Evolutionary conservation across 805 yeast genomes (phyloP).

Genomic region (Yamadazyma endophytica): DNA sequence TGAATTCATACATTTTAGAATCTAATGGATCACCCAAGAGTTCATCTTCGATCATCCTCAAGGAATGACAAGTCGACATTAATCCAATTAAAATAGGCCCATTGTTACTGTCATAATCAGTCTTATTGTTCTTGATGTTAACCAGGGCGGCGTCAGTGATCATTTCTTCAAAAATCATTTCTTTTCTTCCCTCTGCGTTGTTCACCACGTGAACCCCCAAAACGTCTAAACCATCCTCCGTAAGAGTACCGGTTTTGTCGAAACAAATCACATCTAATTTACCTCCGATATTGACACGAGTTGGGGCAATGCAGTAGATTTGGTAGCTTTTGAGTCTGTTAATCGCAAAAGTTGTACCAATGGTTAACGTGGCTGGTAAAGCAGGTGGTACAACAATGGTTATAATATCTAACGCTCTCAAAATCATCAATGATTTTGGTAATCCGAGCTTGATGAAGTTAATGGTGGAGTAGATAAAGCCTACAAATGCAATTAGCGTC

Average conservation of each 20-base stretch:
- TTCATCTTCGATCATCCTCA: constrained; percentile 73
- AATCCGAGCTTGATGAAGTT: constrained; percentile 78
- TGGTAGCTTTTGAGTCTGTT: constrained; percentile 58
- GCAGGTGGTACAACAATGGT: constrained; percentile 99
- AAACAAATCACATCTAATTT: constrained; percentile 86
- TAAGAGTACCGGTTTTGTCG: constrained; percentile 96
- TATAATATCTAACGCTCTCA: constrained; percentile 88
- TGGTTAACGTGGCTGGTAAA: constrained; percentile 92
- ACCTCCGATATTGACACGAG: constrained; percentile 94
- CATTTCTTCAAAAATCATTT: constrained; percentile 30
- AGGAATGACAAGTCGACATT: constrained; percentile 83
- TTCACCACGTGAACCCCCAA: constrained; percentile 49
- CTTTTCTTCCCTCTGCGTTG: constrained; percentile 38
- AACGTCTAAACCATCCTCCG: constrained; percentile 94
- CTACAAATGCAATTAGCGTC: constrained; percentile 79
- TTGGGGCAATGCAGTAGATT: constrained; percentile 90
- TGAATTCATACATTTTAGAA: constrained; percentile 87
- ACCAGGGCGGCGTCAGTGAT: too few species aligned
- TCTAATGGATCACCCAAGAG: constrained; percentile 93
- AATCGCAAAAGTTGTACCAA: constrained; percentile 92
- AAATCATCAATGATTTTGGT: constrained; percentile 61
- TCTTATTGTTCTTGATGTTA: constrained; percentile 6
- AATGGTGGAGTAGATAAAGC: constrained; percentile 78
- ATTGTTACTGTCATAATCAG: constrained; percentile 23
- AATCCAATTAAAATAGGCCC: constrained; percentile 32